Evolutionary conservation across 805 yeast genomes (phyloP), one percentile per base, ranked within the genome.

Genomic region (Nakazawaea laoshanensis): DNA sequence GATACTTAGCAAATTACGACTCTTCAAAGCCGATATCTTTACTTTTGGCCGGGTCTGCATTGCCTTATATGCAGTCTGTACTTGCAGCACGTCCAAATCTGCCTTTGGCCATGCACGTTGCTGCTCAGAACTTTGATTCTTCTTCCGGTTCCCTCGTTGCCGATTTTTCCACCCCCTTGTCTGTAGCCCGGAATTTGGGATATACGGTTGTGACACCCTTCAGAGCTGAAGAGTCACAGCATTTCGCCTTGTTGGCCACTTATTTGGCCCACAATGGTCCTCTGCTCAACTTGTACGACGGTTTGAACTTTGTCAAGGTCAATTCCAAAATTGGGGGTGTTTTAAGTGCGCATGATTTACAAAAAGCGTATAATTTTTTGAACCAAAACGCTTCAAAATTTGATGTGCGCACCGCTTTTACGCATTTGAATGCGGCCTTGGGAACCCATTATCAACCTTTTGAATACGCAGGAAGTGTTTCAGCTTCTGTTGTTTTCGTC

Each of bases 211-310:
- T 87, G 26, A 67, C 82, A 5, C 88, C 96, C 4, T 64, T 75
- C 20, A 55, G 66, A 33, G 60, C 65, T 17, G 47, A 65, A 24
- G 94, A 84, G 52, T 70, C 76, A 33, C 89, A 83, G 56, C 74
- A 73, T 41, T 62, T 77, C 33, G 52, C 94, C 15, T 56, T 81
- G 24, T 63, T 85, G 44, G 79, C 70, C 32, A 59, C 79, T 42
- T 77, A 88, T 14, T 59, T 74, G 45, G 74, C 87, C 12, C 63
- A 70, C 20, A 45, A 61, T 27, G 57, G 58, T 18, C 82, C 94
- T 3, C 67, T 79, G 10, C 52, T 86, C 36, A 77, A 83, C 54
- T 63, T 85, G 41, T 85, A 79, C 51, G 96, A 88, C 53, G 96
- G 96, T 21, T 65, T 82, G 10, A 67, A 75, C 32, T 77, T 72